phyloP scores from a whole-genome alignment of 306 rosid genomes.

The Biancaea sappan region DNA sequence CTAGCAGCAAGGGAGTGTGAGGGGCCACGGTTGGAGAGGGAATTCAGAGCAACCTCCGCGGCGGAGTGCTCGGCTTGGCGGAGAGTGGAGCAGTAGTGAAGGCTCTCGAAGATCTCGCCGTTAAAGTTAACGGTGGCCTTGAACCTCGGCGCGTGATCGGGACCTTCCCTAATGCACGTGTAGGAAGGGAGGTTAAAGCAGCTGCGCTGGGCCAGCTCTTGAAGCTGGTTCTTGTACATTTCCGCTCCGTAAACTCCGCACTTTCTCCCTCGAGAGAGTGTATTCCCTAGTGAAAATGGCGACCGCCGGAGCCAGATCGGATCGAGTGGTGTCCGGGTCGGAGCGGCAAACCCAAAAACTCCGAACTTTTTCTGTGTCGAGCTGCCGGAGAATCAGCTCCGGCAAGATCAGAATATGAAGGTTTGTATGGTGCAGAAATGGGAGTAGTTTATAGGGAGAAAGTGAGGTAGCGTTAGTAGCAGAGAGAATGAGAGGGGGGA shows the following conservation, averaged over 20 bases:
- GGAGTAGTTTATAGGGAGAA: background rate
- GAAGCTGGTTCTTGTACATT: constrained; percentile 99
- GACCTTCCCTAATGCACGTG: constrained; percentile 89
- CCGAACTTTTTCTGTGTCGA: background rate
- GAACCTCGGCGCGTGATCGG: constrained; percentile 94
- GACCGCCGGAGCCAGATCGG: constrained; percentile 51
- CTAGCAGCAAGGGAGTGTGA: constrained; percentile 88
- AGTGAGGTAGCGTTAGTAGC: constrained; percentile 25
- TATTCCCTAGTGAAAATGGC: background rate
- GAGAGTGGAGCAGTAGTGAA: constrained; percentile 76
- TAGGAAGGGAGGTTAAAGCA: constrained; percentile 93
- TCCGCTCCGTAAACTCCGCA: constrained; percentile 35
- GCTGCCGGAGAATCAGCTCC: constrained; percentile 33
- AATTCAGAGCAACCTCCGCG: constrained; percentile 80
- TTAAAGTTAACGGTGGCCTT: constrained; percentile 87
- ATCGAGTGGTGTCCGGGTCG: constrained; percentile 27
- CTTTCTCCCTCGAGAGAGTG: constrained; percentile 19
- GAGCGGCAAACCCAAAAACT: background rate
- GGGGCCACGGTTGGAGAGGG: constrained; percentile 77
- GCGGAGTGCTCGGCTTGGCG: constrained; percentile 94
- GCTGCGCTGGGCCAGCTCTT: constrained; percentile 96
- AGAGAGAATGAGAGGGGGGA: constrained; percentile 27
- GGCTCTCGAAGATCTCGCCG: constrained; percentile 87
- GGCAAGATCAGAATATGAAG: constrained; percentile 34
- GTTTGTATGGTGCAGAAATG: constrained; percentile 32